Percentiles rank a stretch among this genome's conserved stretches.
Evolutionary conservation across 2,329 filamentous ascomycete species (phyloP).

Genomic region (Colletotrichum ledebouriae): DNA sequence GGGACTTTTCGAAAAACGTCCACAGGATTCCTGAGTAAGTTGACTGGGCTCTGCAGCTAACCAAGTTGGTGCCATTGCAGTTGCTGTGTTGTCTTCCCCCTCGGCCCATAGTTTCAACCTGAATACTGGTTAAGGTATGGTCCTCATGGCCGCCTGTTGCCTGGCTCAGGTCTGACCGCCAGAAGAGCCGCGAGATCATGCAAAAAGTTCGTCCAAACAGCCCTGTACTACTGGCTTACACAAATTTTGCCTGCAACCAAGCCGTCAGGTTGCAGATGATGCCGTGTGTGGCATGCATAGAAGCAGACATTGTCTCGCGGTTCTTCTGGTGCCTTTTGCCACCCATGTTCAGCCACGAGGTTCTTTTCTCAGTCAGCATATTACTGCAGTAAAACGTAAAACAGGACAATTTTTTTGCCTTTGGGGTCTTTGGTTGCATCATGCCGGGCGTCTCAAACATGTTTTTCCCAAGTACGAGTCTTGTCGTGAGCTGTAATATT

Average conservation of each 20-base stretch:
- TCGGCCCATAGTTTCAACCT: slow-evolving; percentile 39
- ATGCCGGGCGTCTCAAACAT: slow-evolving; percentile 13
- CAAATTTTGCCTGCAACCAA: background rate
- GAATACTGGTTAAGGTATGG: slow-evolving; percentile 23
- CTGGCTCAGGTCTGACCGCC: slow-evolving; percentile 41
- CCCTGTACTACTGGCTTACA: slow-evolving; percentile 1
- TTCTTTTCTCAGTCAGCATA: too few relatives aligned
- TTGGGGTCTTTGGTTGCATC: slow-evolving; percentile 5
- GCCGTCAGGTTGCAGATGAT: background rate
- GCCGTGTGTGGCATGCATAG: background rate
- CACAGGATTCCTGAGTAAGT: slow-evolving; percentile 19
- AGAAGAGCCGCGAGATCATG: slow-evolving; percentile 12
- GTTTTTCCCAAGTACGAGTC: slow-evolving; percentile 2
- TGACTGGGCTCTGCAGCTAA: slow-evolving; percentile 8
- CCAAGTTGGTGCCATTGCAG: slow-evolving; percentile 20
- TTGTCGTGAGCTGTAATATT: background rate
- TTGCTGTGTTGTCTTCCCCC: slow-evolving; percentile 30
- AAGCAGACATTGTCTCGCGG: too few relatives aligned
- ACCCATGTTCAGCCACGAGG: too few relatives aligned
- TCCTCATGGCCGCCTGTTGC: slow-evolving; percentile 10
- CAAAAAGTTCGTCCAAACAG: slow-evolving; percentile 6
- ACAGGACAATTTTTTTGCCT: background rate
- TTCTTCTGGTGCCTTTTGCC: too few relatives aligned
- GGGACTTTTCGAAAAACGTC: slow-evolving; percentile 15
- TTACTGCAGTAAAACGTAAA: background rate